Conservation (phyloP, 2,329 filamentous ascomycete genomes). For the Ophiostoma ulmi region DNA sequence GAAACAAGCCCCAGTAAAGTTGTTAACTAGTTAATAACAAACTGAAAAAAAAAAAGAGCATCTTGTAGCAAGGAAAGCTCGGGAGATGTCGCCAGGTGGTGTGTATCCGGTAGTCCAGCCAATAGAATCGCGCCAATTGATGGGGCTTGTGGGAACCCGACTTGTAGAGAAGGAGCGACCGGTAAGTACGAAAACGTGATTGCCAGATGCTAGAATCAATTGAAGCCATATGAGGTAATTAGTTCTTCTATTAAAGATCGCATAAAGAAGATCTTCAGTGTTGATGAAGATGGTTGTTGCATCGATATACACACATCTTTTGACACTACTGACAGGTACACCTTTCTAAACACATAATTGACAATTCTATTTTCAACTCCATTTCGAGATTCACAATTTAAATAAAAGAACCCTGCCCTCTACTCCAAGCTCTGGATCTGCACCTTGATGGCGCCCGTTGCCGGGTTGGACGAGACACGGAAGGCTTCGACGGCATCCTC, state of each 20-base stretch:
- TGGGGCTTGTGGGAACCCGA: constrained; percentile 17
- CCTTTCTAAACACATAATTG: neutral
- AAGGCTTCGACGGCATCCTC: constrained; percentile 89
- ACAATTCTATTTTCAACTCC: neutral
- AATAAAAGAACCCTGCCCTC: neutral
- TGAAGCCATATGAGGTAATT: neutral
- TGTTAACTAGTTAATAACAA: constrained; percentile 7
- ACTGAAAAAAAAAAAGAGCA: constrained; percentile 9
- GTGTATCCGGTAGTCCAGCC: constrained; percentile 28
- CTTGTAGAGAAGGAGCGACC: neutral
- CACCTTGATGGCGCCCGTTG: constrained; percentile 88
- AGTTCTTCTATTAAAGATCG: neutral
- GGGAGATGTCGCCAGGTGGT: constrained; percentile 34
- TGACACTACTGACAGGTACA: too few relatives aligned
- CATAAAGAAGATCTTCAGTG: neutral
- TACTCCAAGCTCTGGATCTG: constrained; percentile 73
- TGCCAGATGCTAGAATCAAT: neutral
- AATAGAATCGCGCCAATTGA: constrained; percentile 28
- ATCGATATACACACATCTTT: too few relatives aligned
- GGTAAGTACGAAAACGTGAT: constrained; percentile 9
- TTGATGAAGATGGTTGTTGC: too few relatives aligned
- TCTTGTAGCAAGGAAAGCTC: constrained; percentile 32
- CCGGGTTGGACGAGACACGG: constrained; percentile 78
- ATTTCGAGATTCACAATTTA: neutral
- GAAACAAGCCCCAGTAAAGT: constrained; percentile 1